Evolutionary conservation across 768 basidiomycete species (phyloP), one percentile per base, ranked within the genome.

Genomic region (Boletus rex-veris): DNA sequence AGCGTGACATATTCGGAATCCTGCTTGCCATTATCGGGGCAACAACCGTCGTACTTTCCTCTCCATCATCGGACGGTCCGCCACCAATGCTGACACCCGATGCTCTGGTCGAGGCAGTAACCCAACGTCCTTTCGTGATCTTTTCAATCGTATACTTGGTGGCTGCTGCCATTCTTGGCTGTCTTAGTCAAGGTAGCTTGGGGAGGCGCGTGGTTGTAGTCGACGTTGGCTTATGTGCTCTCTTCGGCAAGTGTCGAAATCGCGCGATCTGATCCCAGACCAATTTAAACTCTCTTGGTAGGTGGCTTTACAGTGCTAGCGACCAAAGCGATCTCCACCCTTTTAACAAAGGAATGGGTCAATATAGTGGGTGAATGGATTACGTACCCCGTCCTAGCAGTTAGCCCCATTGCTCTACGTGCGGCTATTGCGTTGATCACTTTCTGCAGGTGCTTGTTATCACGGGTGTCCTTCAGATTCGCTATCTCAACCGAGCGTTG

Each of bases 221-320:
- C 48, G 95, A 99, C 71, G 79, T 98, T 15, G 90, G 90, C 0
- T 66, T 95, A 21, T 95, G 92, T 71, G 92, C 92, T 12, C 70
- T 94, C 2, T 92, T 91, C 68, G 90, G 90, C 87, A 52, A 54
- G 30, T 44, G 48, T 26, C 53, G 30, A 33, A 37, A 18, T 37
- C 21, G 26, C 39, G 7, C 19, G 52, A 50, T 44, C 38, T 8
- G 31, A 40, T 46, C 26, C 24, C 53, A 8, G 16, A 42, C 42
- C 50, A 33, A 54, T 24, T 19, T 19, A 19, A 19, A 19, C 41
- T 6, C 38, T 43, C 28, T 42, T 35, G 47, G 21, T 47, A 90
- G 90, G 91, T n/a, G 92, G 90, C 4, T 98, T 93, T 69, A 96
- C 95, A 4, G 96, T 98, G 0, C 76, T 99, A 3, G 83, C 90